Base-by-base conservation (phyloP, 2,329 filamentous ascomycete genomes). In the Dactylellina sp. region DNA sequence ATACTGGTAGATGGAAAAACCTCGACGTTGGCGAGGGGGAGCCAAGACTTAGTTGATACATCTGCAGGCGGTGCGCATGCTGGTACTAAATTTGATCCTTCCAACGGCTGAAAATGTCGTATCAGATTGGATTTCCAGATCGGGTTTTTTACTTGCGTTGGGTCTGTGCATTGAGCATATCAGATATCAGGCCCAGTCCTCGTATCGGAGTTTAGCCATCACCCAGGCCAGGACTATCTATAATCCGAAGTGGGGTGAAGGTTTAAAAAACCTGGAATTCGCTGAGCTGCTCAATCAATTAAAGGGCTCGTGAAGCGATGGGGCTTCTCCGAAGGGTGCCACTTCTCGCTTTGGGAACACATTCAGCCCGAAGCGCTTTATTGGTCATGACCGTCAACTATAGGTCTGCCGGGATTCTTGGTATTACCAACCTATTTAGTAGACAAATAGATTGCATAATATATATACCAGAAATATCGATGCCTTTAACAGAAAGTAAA, bases 101-200 rank as follows among this genome's bases (percentile, higher is more conserved):
- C 4, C 22, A n/a, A 64, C 60, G 60, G 49, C 60, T 64, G 50
- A 65, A 50, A 57, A 65, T 16, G 40, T 55, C 49, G 49, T 37
- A 52, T 47, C 28, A 18, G 4, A 35, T 35, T 12, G 12, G 32
- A n/a, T n/a, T n/a, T n/a, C n/a, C n/a, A 12, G 32, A 35, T 35
- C 32, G 12, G 24, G n/a, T 32, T 2, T 28, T 32, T 53, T 53
- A 9, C 32, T 40, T 11, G 32, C 9, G 35, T 12, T 47, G 22
- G 5, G 22, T 18, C 7, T 46, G 16, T 7, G 14, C 11, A 2
- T 44, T 14, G 28, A 32, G 9, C 28, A 32, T 32, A 32, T 9
- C 28, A 32, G 28, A 32, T 32, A n/a, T n/a, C n/a, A n/a, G n/a
- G 28, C 28, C 28, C 9, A 32, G 9, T n/a, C 16, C 44, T 47